Evolutionary conservation across 2,329 filamentous ascomycete species (phyloP).

Genomic region (Stachybotrys chlorohalonatus): DNA sequence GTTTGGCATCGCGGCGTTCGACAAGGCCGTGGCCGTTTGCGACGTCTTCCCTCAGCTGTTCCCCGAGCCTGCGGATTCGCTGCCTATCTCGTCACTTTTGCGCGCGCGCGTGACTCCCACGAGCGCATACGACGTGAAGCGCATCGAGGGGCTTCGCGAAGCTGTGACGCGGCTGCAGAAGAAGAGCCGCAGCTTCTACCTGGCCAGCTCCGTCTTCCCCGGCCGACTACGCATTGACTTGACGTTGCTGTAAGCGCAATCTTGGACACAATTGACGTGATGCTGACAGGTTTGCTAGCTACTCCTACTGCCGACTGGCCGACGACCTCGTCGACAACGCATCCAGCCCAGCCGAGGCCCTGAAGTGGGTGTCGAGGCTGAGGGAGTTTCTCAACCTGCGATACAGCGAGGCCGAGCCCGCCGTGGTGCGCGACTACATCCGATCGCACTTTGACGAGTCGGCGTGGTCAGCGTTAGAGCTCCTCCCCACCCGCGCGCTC

Average conservation of each 20-base stretch:
- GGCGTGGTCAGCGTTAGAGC: conserved; percentile 44
- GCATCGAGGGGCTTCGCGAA: conserved; percentile 49
- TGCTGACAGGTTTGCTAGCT: conserved; percentile 27
- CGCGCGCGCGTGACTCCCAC: conserved; percentile 37
- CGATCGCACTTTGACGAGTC: conserved; percentile 40
- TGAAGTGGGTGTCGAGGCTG: conserved; percentile 49
- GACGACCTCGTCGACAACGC: conserved; percentile 67
- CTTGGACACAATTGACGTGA: background rate
- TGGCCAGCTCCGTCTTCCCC: conserved; percentile 61
- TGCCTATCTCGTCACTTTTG: conserved; percentile 42
- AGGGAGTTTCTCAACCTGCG: conserved; percentile 45
- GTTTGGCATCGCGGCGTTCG: conserved; percentile 59
- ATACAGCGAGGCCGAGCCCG: conserved; percentile 26
- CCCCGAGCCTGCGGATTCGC: conserved; percentile 30
- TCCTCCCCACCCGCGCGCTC: conserved; percentile 50
- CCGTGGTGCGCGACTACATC: conserved; percentile 24
- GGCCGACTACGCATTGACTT: conserved; percentile 60
- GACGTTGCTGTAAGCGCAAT: conserved; percentile 43
- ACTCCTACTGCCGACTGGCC: conserved; percentile 65
- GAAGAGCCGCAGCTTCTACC: conserved; percentile 67
- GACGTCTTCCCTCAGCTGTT: conserved; percentile 54
- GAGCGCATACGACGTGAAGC: conserved; percentile 44
- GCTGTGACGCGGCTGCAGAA: conserved; percentile 46
- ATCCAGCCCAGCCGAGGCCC: conserved; percentile 38
- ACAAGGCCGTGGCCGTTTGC: conserved; percentile 58